Evolutionary conservation across 768 basidiomycete species (phyloP).

Genomic region (Boletus pseudopeckii): DNA sequence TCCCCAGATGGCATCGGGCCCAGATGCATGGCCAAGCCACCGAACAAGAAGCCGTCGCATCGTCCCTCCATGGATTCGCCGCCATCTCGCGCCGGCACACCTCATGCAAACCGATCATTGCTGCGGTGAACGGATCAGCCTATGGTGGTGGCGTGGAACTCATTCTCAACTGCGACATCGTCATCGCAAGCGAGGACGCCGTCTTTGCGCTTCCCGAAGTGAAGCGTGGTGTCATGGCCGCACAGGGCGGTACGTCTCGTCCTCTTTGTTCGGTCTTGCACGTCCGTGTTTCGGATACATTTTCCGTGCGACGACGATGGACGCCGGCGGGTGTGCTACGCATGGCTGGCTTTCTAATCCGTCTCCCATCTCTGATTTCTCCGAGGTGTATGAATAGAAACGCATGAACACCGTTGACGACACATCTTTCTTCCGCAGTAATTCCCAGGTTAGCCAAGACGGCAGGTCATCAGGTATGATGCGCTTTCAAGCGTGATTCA

Average conservation of each 20-base stretch:
- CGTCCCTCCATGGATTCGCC: conserved; percentile 60
- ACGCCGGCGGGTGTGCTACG: background rate
- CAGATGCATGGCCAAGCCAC: conserved; percentile 42
- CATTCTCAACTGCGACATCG: conserved; percentile 73
- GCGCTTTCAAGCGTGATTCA: background rate
- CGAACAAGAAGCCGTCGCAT: conserved; percentile 42
- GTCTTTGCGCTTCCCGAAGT: conserved; percentile 77
- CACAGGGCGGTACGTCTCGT: conserved; percentile 57
- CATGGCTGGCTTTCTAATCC: background rate
- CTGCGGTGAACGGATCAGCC: conserved; percentile 75
- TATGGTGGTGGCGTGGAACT: conserved; percentile 68
- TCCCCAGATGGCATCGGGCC: conserved; percentile 62
- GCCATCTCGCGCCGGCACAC: conserved; percentile 63
- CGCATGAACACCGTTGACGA: conserved; percentile 11
- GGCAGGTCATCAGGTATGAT: conserved; percentile 71
- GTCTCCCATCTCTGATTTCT: background rate
- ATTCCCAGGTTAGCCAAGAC: conserved; percentile 66
- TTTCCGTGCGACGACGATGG: background rate
- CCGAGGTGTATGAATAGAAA: conserved; percentile 2
- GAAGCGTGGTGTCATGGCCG: conserved; percentile 69
- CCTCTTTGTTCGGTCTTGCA: background rate
- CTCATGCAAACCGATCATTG: conserved; percentile 71
- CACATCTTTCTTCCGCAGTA: conserved; percentile 34
- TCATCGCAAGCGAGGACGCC: conserved; percentile 63
- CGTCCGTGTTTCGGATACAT: background rate